Percentiles rank a stretch among this genome's conserved stretches.
phyloP scores from a whole-genome alignment of 2,329 filamentous ascomycete genomes.

The Ceratocystis variospora region DNA sequence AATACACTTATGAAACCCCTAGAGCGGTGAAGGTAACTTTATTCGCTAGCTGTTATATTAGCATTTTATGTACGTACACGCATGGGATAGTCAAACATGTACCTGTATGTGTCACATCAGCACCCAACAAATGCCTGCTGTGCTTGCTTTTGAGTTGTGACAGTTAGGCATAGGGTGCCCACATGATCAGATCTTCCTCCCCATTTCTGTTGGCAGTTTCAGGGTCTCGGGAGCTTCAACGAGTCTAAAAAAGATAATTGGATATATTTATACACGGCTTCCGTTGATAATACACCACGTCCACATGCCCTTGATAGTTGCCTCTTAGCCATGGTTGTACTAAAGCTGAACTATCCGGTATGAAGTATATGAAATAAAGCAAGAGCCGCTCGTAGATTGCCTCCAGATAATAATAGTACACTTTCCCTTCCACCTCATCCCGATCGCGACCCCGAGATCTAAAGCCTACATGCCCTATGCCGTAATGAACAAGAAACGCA shows the following conservation, averaged over 20 bases:
- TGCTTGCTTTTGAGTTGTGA: neutral
- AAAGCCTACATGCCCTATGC: neutral
- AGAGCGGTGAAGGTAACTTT: neutral
- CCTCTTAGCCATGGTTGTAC: neutral
- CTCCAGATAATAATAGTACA: neutral
- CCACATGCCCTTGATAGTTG: neutral
- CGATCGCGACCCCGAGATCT: neutral
- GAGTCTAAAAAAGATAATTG: neutral
- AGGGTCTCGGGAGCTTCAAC: neutral
- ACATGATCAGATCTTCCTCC: neutral
- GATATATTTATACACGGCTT: neutral
- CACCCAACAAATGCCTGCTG: neutral
- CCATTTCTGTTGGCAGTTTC: neutral
- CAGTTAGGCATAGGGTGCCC: neutral
- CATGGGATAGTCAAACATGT: neutral
- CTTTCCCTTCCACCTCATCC: neutral
- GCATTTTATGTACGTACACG: neutral
- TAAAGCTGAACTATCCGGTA: neutral
- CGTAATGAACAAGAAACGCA: neutral
- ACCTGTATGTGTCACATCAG: neutral
- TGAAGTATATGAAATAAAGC: neutral
- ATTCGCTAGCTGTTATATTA: neutral
- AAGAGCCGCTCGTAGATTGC: neutral
- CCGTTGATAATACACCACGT: neutral
- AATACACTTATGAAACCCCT: neutral